Conservation (phyloP, 1,284 basidiomycete species). For the Apiotrichum gracile region DNA sequence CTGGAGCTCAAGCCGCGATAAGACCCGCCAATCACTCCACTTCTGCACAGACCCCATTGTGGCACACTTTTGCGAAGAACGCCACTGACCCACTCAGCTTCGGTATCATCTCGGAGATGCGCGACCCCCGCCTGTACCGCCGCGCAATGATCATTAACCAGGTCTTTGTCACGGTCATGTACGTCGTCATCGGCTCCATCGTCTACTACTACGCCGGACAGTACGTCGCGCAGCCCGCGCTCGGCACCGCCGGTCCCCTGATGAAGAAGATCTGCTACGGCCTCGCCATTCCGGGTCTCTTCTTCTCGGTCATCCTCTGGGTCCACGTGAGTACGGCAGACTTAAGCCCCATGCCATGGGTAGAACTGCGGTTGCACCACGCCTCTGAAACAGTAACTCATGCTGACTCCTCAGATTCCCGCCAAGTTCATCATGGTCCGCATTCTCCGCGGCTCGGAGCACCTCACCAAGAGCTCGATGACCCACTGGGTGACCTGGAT, state of each 20-base stretch:
- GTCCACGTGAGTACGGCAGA: no score
- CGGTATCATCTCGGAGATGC: conserved; percentile 30
- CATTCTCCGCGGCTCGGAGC: conserved; percentile 25
- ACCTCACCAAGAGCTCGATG: conserved; percentile 25
- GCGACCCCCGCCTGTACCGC: conserved; percentile 27
- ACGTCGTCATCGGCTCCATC: conserved; percentile 28
- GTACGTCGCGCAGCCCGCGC: conserved; percentile 42
- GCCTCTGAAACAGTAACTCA: no score
- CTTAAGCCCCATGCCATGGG: no score
- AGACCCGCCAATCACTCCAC: not conserved
- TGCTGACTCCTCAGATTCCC: no score
- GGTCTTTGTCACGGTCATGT: conserved; percentile 33
- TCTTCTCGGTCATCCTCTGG: conserved; percentile 20
- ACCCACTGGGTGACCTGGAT: conserved; percentile 37
- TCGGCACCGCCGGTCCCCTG: conserved; percentile 39
- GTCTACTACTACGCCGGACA: conserved; percentile 35
- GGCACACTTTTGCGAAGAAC: not conserved
- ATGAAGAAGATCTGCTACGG: conserved; percentile 47
- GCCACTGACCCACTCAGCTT: conserved; percentile 1
- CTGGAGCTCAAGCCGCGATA: no score
- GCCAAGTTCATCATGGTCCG: conserved; percentile 35
- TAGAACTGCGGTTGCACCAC: no score
- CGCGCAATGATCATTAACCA: conserved; percentile 30
- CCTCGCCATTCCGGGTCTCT: conserved; percentile 38
- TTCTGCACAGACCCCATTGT: not conserved